Base-by-base conservation (phyloP, 2,329 filamentous ascomycete species). In the Whalleya microplaca region DNA sequence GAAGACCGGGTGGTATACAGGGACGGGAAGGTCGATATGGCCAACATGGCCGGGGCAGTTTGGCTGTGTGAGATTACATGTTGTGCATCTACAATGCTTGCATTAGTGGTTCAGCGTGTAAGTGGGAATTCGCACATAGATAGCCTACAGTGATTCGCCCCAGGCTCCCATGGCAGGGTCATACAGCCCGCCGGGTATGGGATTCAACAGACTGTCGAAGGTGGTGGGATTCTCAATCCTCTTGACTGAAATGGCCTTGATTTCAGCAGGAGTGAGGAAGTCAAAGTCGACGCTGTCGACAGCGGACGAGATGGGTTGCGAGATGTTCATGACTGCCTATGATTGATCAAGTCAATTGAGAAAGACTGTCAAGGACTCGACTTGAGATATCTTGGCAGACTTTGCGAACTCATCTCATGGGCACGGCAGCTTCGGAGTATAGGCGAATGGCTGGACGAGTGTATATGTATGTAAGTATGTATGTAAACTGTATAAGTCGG, bases 1-100 rank as follows among this genome's bases (percentile, higher is more conserved):
- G 70, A 97, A 98, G 1, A 92, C 90, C n/a, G 94, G 91, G 74
- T 99, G 94, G 73, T 98, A 99, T 50, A 97, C 91, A 45, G 91
- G 91, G 12, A 93, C 89, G 14, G 95, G 93, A 12, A 99, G 86
- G 67, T 97, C 92, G 72, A 99, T 96, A 71, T 99, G 95, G 51
- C 95, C 96, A 57, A 90, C 85, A 78, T 99, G 96, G 55, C 96
- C 96, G 6, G 94, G 92, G 72, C 96, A 99, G 66, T 85, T 85
- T 70, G 87, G 84, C 59, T 87, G 88, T 69, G 88, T 90, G 64
- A 96, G 83, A 65, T 94, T 91, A 77, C 95, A 99, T 73, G 95
- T 99, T 67, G 92, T 84, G 78, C 95, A 99, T 71, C 92, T 96
- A 66, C 56, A 41, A 57, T 14, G 57, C 32, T 45, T 51, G 19